These are phyloP conservation scores for Saposhnikovia divaricata DNA, from an alignment of 129 eudicot species.

Conservation along the genomic window DNA sequence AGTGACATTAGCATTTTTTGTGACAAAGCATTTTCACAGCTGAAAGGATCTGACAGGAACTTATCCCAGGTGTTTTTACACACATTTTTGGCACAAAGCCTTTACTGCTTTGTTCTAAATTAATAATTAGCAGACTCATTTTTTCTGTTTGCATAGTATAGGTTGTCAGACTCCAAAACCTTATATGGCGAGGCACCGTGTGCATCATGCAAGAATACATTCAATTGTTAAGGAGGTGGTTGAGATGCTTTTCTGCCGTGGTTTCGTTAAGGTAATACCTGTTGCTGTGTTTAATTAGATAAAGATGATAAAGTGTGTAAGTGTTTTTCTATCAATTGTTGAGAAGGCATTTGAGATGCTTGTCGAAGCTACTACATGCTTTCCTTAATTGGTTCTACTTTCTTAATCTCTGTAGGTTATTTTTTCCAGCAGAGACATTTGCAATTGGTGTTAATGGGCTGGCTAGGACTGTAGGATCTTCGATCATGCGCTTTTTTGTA, in stretches of 20 bases:
- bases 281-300: neutral
- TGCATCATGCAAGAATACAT: slow-evolving; percentile 93
- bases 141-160: slow-evolving; percentile 17
- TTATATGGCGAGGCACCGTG: slow-evolving; percentile 82
- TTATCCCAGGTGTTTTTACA: slow-evolving; percentile 64
- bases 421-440: slow-evolving; percentile 91
- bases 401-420: slow-evolving; percentile 34
- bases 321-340: neutral
- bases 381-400: neutral
- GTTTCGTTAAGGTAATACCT: slow-evolving; percentile 65
- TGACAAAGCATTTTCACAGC: slow-evolving; percentile 87
- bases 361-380: neutral
- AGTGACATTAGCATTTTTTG: slow-evolving; percentile 81
- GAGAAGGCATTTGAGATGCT: neutral
- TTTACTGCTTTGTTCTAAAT: neutral
- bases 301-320: neutral
- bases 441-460: slow-evolving; percentile 99
- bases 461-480: slow-evolving; percentile 80
- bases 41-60: slow-evolving; percentile 92
- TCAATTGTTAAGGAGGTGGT: slow-evolving; percentile 97
- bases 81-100: slow-evolving; percentile 6
- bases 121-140: neutral
- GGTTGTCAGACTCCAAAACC: slow-evolving; percentile 88
- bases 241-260: slow-evolving; percentile 97
- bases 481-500: neutral